Percentiles rank a stretch among this genome's conserved stretches.
Conservation (phyloP, 2,329 filamentous ascomycete species). For the Metarhizium humberi region DNA sequence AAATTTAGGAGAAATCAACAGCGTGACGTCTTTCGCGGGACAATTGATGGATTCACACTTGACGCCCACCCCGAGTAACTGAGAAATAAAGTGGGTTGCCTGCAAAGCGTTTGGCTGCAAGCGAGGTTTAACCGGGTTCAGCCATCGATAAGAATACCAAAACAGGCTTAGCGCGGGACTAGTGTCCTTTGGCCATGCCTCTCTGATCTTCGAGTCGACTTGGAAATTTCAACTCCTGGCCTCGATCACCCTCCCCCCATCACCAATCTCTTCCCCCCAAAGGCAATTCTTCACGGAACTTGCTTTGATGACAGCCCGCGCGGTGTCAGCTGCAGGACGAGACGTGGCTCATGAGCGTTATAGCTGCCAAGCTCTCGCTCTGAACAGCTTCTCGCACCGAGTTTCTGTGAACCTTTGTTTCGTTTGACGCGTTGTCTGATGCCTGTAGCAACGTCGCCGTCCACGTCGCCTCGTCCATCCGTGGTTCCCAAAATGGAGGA, state of each 20-base stretch:
- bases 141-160: conserved; percentile 23
- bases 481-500: conserved; percentile 96
- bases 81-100: conserved; percentile 4
- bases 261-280: conserved; percentile 24
- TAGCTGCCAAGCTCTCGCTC: conserved; percentile 18
- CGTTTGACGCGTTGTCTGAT: conserved; percentile 53
- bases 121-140: conserved; percentile 24
- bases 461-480: conserved; percentile 65
- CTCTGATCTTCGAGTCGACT: conserved; percentile 31
- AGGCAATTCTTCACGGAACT: conserved; percentile 18
- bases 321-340: conserved; percentile 22
- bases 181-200: conserved; percentile 26
- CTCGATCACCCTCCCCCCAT: conserved; percentile 18
- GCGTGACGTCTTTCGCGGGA: neutral
- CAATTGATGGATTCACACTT: neutral
- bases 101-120: conserved; percentile 1
- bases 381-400: conserved; percentile 25
- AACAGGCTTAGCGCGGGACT: conserved; percentile 23
- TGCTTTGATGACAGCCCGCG: conserved; percentile 25
- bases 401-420: conserved; percentile 21
- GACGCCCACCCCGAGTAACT: neutral
- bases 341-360: conserved; percentile 24
- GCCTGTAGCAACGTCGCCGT: conserved; percentile 71
- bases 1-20: neutral
- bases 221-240: conserved; percentile 36